Conservation (phyloP, 1,284 basidiomycete genomes). For the Flammula alnicola region DNA sequence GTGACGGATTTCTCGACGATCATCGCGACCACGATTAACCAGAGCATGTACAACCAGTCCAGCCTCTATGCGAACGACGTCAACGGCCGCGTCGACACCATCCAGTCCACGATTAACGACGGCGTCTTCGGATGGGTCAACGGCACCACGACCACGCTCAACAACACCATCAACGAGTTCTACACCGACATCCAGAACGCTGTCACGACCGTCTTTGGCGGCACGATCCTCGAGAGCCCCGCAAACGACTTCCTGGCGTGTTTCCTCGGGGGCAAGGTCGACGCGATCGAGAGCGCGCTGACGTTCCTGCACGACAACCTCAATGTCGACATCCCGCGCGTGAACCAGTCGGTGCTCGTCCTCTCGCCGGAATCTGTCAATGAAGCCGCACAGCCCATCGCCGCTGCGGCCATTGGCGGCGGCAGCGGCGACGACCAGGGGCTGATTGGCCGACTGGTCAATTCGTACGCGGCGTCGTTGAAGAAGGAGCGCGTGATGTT, state of each 20-base stretch:
- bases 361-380: constrained; percentile 73
- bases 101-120: constrained; percentile 82
- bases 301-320: constrained; percentile 94
- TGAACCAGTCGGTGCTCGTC: constrained; percentile 77
- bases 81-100: constrained; percentile 70
- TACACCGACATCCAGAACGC: constrained; percentile 75
- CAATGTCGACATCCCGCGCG: constrained; percentile 73
- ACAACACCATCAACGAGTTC: constrained; percentile 76
- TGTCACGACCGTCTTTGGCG: constrained; percentile 77
- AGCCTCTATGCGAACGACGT: constrained; percentile 74
- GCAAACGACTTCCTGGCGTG: constrained; percentile 90
- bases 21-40: constrained; percentile 81
- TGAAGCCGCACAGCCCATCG: constrained; percentile 80
- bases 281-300: constrained; percentile 84
- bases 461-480: constrained; percentile 73
- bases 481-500: constrained; percentile 85
- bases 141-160: constrained; percentile 87
- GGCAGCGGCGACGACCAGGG: constrained; percentile 58
- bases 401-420: constrained; percentile 78
- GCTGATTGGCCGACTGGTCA: constrained; percentile 75
- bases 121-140: constrained; percentile 95
- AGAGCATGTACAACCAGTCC: constrained; percentile 81
- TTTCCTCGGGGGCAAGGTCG: constrained; percentile 88
- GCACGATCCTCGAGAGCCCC: constrained; percentile 80
- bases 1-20: constrained; percentile 69